Conservation (phyloP, 2,329 filamentous ascomycete species). For the Microsporum audouinii region DNA sequence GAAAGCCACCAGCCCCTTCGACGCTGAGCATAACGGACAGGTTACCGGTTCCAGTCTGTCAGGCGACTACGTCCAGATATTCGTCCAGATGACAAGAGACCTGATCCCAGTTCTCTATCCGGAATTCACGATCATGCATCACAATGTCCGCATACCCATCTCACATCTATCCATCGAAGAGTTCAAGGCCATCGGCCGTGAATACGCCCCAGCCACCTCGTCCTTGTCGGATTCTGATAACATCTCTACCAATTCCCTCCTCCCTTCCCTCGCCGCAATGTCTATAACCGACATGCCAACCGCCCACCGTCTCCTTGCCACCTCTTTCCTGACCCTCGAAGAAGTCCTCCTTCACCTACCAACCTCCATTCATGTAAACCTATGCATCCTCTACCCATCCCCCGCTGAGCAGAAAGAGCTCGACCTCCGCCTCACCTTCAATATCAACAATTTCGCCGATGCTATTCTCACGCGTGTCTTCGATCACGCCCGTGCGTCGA, state of each 20-base stretch:
- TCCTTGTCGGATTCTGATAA: neutral
- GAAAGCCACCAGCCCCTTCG: conserved; percentile 92
- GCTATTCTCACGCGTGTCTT: conserved; percentile 76
- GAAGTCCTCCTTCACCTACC: conserved; percentile 68
- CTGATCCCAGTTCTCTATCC: conserved; percentile 80
- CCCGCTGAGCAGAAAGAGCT: conserved; percentile 57
- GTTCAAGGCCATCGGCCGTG: conserved; percentile 35
- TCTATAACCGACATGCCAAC: conserved; percentile 43
- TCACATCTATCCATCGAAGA: conserved; percentile 61
- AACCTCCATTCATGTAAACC: conserved; percentile 69
- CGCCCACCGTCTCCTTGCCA: conserved; percentile 60
- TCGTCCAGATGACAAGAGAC: conserved; percentile 84
- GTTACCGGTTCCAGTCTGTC: conserved; percentile 92
- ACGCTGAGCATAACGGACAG: conserved; percentile 71
- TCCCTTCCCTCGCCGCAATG: conserved; percentile 22
- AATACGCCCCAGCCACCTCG: conserved; percentile 23
- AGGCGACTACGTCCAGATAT: conserved; percentile 86
- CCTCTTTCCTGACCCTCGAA: conserved; percentile 65
- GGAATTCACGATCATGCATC: conserved; percentile 64
- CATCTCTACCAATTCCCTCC: conserved; percentile 3
- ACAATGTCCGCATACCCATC: conserved; percentile 69
- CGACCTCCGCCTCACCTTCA: conserved; percentile 60
- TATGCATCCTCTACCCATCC: conserved; percentile 84
- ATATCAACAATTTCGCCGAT: conserved; percentile 81
- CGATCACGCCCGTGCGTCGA: conserved; percentile 66